Evolutionary conservation across 202 grass and related monocot genomes (phyloP), one percentile per base, ranked within the genome.

Genomic region (Musa balbisiana): DNA sequence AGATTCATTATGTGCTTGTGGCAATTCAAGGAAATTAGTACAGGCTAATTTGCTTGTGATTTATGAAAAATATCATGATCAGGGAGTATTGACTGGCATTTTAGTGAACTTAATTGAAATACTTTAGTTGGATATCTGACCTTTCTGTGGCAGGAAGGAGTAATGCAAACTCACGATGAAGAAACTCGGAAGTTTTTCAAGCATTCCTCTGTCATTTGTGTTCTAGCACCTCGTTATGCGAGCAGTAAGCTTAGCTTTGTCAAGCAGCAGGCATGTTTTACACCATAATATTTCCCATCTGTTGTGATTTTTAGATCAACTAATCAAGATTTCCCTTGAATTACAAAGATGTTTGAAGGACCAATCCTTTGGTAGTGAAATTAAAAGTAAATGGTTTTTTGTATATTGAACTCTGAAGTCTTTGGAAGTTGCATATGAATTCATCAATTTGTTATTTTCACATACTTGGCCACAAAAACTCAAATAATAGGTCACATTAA

Each of bases 81-180:
- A 55, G 29, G 29, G 29, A 33, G 29, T 33, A 3, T 33, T 43
- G 33, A 43, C 33, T 43, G 20, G 53, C 20, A 4, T 55, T 13
- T 16, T 25, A 21, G 20, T 74, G 72, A 25, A 10, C 54, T 27
- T 74, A 23, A 74, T 74, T 56, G 72, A 74, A 58, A 23, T 33
- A 5, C 15, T 26, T 74, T 43, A 6, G 33, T 43, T 43, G 33
- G 33, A 43, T 43, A 3, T 43, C 33, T 43, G 33, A 43, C 33
- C 14, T 53, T 52, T 27, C 16, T 60, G 53, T 68, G 74, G 54
- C 83, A 97, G 94, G 85, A 83, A 53, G 94, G 94, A 81, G 81
- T 98, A 49, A 98, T 98, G 94, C 90, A 86, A 80, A 93, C 90
- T 29, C 94, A 93, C 81, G 90, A 98, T 82, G 94, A 98, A 80